These are phyloP conservation scores for Kodamaea hsintzibuensis DNA, from an alignment of 805 yeast genomes.

Conservation along the genomic window DNA sequence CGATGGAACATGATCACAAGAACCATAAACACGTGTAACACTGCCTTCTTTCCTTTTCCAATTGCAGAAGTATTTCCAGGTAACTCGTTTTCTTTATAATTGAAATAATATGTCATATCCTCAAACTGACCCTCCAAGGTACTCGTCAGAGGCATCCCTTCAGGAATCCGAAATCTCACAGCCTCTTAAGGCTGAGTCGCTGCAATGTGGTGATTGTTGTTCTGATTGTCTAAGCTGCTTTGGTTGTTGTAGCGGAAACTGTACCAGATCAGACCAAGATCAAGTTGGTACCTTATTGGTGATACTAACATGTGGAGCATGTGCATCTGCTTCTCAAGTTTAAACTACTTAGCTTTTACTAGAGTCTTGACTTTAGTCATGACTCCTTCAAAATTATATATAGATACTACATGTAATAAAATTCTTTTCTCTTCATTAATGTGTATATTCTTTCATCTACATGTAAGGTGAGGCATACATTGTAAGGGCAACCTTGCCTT, in stretches of 20 bases:
- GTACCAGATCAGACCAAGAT: slow-evolving; percentile 12
- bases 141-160: slow-evolving; percentile 10
- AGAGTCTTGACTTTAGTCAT: background rate
- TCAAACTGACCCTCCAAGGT: slow-evolving; percentile 9
- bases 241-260: slow-evolving; percentile 13
- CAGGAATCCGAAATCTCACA: slow-evolving; percentile 16
- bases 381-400: no score
- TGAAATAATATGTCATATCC: slow-evolving; percentile 7
- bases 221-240: slow-evolving; percentile 14
- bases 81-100: background rate
- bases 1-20: background rate
- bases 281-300: slow-evolving; percentile 6
- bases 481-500: background rate
- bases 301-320: slow-evolving; percentile 6
- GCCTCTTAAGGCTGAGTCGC: slow-evolving; percentile 10
- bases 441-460: background rate
- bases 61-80: background rate
- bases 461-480: background rate
- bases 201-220: slow-evolving; percentile 17
- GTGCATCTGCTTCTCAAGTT: background rate
- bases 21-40: background rate
- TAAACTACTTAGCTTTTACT: background rate
- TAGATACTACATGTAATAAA: background rate
- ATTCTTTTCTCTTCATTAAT: background rate
- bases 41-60: background rate